phyloP scores from a whole-genome alignment of 257 asterid species.

The Forsythia viridissima region DNA sequence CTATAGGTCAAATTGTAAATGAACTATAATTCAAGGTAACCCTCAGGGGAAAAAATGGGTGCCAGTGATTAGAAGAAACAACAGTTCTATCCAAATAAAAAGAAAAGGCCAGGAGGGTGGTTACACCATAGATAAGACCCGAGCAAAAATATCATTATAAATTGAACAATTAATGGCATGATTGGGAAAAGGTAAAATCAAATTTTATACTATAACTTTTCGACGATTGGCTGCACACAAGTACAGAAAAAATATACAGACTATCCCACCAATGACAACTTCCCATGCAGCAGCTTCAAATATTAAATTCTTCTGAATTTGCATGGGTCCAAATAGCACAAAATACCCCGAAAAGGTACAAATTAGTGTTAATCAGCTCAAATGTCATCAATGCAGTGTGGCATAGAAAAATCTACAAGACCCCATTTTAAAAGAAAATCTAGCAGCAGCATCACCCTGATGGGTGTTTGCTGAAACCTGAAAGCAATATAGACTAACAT shows the following conservation, averaged over 20 bases:
- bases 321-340: background rate
- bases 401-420: background rate
- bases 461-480: conserved; percentile 7
- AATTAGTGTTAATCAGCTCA: background rate
- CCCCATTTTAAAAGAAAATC: background rate
- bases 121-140: conserved; percentile 1
- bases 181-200: background rate
- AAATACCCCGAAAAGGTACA: background rate
- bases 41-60: too few species aligned
- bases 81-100: background rate
- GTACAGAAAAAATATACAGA: conserved; percentile 1
- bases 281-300: background rate
- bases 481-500: conserved; percentile 20
- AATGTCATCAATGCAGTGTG: background rate
- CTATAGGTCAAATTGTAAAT: background rate
- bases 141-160: background rate
- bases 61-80: background rate
- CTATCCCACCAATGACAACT: conserved; percentile 12
- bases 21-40: background rate
- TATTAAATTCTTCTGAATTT: conserved; percentile 4
- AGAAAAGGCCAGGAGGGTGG: background rate
- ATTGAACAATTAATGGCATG: background rate
- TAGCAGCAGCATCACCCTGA: background rate
- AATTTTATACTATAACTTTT: background rate
- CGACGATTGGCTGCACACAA: background rate